phyloP scores from a whole-genome alignment of 2,329 filamentous ascomycete species.

The Clonostachys byssicola region DNA sequence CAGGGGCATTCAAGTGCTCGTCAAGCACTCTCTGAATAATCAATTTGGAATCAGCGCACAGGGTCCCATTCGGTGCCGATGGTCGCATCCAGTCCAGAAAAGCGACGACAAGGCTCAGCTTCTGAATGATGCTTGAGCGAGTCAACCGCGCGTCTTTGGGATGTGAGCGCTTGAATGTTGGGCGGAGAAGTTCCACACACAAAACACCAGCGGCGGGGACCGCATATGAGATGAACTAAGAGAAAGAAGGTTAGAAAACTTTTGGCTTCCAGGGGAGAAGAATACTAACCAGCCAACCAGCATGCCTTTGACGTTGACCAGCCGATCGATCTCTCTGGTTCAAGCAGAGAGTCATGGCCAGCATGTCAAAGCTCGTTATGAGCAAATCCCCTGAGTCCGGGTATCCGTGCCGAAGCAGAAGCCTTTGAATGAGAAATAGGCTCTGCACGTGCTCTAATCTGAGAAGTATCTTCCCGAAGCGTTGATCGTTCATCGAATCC shows the following conservation, averaged over 20 bases:
- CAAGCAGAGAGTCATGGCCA: conserved; percentile 36
- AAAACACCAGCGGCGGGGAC: conserved; percentile 42
- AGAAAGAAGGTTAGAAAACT: too few relatives aligned
- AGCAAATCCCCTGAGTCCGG: conserved; percentile 23
- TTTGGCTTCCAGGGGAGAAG: too few relatives aligned
- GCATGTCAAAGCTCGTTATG: conserved; percentile 38
- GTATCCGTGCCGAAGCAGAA: conserved; percentile 29
- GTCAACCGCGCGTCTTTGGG: neutral
- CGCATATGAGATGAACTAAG: conserved; percentile 35
- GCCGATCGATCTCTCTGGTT: conserved; percentile 20
- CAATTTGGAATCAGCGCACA: conserved; percentile 35
- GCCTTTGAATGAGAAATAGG: conserved; percentile 51
- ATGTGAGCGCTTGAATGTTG: neutral
- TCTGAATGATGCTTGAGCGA: conserved; percentile 42
- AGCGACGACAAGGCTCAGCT: conserved; percentile 42
- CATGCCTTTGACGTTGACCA: neutral
- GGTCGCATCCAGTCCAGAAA: conserved; percentile 44
- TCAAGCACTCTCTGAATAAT: conserved; percentile 45
- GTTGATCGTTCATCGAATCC: neutral
- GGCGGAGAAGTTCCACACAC: conserved; percentile 24
- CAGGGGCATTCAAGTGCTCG: conserved; percentile 29
- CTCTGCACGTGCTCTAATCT: conserved; percentile 48
- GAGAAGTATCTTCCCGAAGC: conserved; percentile 38
- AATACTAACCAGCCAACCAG: neutral
- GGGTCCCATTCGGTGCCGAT: conserved; percentile 37